These are phyloP conservation scores for Chalciporus sphaerocephalus DNA, from an alignment of 768 basidiomycete species.

Conservation along the genomic window DNA sequence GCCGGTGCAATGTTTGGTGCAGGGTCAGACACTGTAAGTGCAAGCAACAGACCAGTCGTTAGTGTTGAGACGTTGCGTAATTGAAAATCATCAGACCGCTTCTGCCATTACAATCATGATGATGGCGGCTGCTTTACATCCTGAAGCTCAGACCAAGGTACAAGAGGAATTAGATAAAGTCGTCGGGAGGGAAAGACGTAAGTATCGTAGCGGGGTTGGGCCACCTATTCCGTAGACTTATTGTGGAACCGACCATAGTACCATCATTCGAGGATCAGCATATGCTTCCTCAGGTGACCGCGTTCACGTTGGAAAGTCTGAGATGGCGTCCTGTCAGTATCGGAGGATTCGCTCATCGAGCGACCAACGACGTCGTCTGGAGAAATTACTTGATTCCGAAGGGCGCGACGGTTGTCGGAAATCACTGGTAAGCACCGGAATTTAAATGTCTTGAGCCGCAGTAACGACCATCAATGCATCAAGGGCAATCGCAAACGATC, in stretches of 20 bases:
- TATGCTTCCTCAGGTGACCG: constrained; percentile 32
- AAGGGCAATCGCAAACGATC: constrained; percentile 47
- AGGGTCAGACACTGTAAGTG: constrained; percentile 38
- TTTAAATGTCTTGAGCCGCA: too few relatives aligned
- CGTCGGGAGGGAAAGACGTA: constrained; percentile 38
- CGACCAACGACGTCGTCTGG: constrained; percentile 51
- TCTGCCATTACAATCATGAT: constrained; percentile 51
- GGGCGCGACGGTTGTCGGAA: constrained; percentile 36
- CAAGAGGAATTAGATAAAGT: constrained; percentile 52
- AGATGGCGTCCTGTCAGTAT: constrained; percentile 37
- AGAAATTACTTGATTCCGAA: constrained; percentile 38
- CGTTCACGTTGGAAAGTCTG: constrained; percentile 35
- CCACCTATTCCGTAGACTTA: too few relatives aligned
- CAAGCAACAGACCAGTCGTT: background rate
- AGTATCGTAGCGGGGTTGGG: background rate
- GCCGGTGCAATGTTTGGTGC: constrained; percentile 43
- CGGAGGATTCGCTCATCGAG: constrained; percentile 54
- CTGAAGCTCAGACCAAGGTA: constrained; percentile 44
- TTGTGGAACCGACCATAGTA: constrained; percentile 18
- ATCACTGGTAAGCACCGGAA: constrained; percentile 26
- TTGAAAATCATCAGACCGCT: constrained; percentile 23
- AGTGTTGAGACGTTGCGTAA: background rate
- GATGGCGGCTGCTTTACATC: constrained; percentile 51
- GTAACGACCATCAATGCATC: background rate
- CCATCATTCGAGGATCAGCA: constrained; percentile 36